These are phyloP conservation scores for Calonectria honghensis DNA, from an alignment of 2,329 filamentous ascomycete genomes.

Conservation along the genomic window DNA sequence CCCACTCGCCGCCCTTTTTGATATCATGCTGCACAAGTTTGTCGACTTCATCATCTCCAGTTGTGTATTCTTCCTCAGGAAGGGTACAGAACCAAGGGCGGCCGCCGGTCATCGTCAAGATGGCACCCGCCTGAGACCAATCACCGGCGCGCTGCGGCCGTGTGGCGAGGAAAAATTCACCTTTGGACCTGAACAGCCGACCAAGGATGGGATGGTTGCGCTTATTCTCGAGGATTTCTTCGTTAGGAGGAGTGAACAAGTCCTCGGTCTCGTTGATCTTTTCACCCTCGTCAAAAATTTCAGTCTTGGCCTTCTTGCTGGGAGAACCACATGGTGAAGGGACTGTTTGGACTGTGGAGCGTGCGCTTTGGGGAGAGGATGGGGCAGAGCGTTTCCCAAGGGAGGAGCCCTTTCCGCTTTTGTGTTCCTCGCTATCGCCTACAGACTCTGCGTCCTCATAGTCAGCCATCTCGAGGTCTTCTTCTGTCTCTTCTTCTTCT, in stretches of 20 bases:
- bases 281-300: conserved; percentile 42
- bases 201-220: conserved; percentile 70
- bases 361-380: conserved; percentile 51
- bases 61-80: conserved; percentile 69
- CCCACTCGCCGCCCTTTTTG: conserved; percentile 76
- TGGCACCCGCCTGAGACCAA: conserved; percentile 79
- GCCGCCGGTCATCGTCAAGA: conserved; percentile 76
- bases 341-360: conserved; percentile 50
- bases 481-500: conserved; percentile 56
- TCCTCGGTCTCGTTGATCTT: conserved; percentile 50
- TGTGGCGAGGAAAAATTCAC: conserved; percentile 76
- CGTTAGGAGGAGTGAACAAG: conserved; percentile 61
- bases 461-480: conserved; percentile 51
- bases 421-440: background rate
- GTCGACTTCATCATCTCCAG: conserved; percentile 68
- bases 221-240: conserved; percentile 73
- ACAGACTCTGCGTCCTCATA: conserved; percentile 41
- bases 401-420: conserved; percentile 41
- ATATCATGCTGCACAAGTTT: conserved; percentile 70
- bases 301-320: conserved; percentile 45
- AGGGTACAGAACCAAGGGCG: conserved; percentile 77
- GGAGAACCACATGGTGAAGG: conserved; percentile 46
- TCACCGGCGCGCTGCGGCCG: conserved; percentile 73
- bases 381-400: conserved; percentile 43
- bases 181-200: conserved; percentile 78